Conservation (phyloP, 106 monocot species). For the Vanilla planifolia region DNA sequence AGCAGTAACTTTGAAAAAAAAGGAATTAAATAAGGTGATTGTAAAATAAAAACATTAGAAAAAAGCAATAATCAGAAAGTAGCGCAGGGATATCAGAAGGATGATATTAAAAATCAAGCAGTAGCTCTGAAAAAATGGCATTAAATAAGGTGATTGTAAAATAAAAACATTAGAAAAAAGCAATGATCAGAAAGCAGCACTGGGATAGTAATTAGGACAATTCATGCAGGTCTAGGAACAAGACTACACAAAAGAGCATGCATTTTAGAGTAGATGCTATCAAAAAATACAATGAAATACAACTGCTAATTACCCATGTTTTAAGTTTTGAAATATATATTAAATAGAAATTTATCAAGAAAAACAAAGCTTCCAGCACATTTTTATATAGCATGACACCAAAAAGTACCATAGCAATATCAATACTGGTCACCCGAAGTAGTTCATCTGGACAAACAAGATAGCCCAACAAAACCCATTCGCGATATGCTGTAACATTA, state of each 20-base stretch:
- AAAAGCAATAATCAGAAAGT: too few species aligned
- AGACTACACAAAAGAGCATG: not conserved
- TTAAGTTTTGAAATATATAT: slow-evolving; percentile 1
- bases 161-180: too few species aligned
- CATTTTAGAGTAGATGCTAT: not conserved
- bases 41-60: too few species aligned
- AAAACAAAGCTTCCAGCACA: not conserved
- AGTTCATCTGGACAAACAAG: slow-evolving; percentile 98
- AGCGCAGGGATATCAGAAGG: too few species aligned
- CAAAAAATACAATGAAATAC: not conserved
- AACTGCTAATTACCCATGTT: not conserved
- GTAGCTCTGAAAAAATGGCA: too few species aligned
- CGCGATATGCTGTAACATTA: slow-evolving; percentile 89
- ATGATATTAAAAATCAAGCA: too few species aligned
- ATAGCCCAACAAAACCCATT: slow-evolving; percentile 96
- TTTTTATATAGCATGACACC: not conserved
- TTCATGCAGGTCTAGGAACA: too few species aligned
- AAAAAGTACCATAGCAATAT: slow-evolving; percentile 81
- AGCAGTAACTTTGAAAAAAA: too few species aligned
- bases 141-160: too few species aligned
- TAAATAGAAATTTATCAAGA: not conserved
- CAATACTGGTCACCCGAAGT: slow-evolving; percentile 96
- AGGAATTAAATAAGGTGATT: too few species aligned
- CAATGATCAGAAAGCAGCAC: too few species aligned
- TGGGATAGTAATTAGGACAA: too few species aligned